Base-by-base conservation (phyloP, 305 asterid species). In the Fraxinus floribunda region DNA sequence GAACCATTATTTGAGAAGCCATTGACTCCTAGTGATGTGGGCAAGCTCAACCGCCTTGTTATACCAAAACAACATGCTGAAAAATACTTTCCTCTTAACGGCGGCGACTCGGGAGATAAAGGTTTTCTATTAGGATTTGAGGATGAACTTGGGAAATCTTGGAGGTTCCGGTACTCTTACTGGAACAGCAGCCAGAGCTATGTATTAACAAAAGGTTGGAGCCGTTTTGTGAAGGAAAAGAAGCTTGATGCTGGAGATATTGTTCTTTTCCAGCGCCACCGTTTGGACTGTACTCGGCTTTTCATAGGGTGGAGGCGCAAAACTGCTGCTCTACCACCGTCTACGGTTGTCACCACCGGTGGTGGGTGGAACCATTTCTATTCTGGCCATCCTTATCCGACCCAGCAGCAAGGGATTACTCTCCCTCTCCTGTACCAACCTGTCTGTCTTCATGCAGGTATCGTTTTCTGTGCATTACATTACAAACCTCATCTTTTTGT, bases 301-400 rank as follows among this genome's bases (percentile, higher is more conserved):
- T 91, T 90, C 86, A 91, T 91, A 6, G 94, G 90, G 0, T 91
- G 93, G 92, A 79, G 93, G 79, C 82, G 91, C 79, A 85, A 90
- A 0, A 81, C 3, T 24, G 72, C 1, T 6, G 13, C 85, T 5
- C 87, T 52, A 49, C 78, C 76, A 22, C 22, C 55, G 2, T 62
- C 81, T 38, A 38, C 52, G n/a, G 70, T 34, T 34, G 76, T 9
- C 39, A 76, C 68, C 13, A 78, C 68, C 39, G 72, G 78, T 5
- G 80, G 79, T 2, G 79, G 82, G 76, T 86, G 86, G 84, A 75
- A n/a, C 77, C 75, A 79, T 13, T 10, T 77, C 44, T 84, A 83
- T 64, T 78, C 89, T 26, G 85, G 83, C 7, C 84, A 79, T 66
- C 83, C 87, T 60, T 85, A 83, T 83, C 82, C 78, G 16, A 70